phyloP scores from a whole-genome alignment of 768 basidiomycete genomes.

The Fistulinella prunicolor region DNA sequence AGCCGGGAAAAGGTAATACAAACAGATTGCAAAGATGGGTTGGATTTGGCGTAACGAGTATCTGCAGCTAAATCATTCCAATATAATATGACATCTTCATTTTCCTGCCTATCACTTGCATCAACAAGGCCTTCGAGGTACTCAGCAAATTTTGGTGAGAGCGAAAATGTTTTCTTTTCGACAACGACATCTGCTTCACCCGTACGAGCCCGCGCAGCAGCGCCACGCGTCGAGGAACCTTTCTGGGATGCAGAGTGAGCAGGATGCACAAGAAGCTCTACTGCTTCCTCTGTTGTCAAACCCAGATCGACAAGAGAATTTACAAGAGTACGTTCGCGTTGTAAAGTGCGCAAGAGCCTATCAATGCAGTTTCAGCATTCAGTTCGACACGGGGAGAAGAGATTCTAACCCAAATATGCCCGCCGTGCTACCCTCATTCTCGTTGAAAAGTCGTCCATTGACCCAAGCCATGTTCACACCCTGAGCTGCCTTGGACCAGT shows the following conservation, averaged over 20 bases:
- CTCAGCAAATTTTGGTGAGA: slow-evolving; percentile 36
- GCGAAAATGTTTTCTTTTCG: slow-evolving; percentile 80
- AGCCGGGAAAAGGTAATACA: slow-evolving; percentile 15
- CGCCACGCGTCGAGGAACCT: not conserved
- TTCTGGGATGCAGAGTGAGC: slow-evolving; percentile 55
- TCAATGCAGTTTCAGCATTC: slow-evolving; percentile 1
- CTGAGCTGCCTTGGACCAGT: slow-evolving; percentile 49
- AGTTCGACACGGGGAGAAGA: not conserved
- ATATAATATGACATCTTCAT: slow-evolving; percentile 70
- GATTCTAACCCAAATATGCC: slow-evolving; percentile 48
- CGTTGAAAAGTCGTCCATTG: slow-evolving; percentile 65
- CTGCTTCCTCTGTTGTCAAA: slow-evolving; percentile 58
- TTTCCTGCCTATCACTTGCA: slow-evolving; percentile 83
- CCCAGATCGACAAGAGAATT: slow-evolving; percentile 58
- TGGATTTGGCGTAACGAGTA: slow-evolving; percentile 53
- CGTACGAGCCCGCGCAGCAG: slow-evolving; percentile 1
- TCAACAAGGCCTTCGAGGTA: slow-evolving; percentile 76
- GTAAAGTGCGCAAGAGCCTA: slow-evolving; percentile 66
- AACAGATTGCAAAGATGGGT: slow-evolving; percentile 49
- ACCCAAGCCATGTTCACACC: slow-evolving; percentile 70
- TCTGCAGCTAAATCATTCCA: slow-evolving; percentile 94
- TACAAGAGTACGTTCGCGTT: slow-evolving; percentile 67
- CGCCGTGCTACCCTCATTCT: slow-evolving; percentile 61
- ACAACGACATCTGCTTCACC: slow-evolving; percentile 44
- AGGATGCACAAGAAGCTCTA: slow-evolving; percentile 70